These are phyloP conservation scores for Piromyces finnis DNA, from an alignment of 192 early-diverging fungal genomes.

Conservation along the genomic window DNA sequence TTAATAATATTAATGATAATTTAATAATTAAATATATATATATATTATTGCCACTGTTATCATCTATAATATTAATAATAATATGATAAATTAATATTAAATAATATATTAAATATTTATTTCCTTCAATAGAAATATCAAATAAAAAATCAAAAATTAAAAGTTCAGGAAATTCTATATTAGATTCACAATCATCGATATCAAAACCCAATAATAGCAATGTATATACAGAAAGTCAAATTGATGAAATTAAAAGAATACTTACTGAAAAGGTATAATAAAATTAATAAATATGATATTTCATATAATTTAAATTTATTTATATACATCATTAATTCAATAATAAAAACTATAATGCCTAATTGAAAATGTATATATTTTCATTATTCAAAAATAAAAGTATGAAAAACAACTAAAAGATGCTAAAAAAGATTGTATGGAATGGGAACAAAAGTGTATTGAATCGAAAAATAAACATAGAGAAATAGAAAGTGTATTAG, in stretches of 20 bases:
- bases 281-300: too few species aligned
- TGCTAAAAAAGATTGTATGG: not conserved
- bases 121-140: not conserved
- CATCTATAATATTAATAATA: too few species aligned
- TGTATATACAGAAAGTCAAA: not conserved
- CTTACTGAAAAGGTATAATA: not conserved
- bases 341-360: too few species aligned
- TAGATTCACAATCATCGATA: not conserved
- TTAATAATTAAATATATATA: not conserved
- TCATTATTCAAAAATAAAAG: not conserved
- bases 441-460: not conserved
- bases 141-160: not conserved
- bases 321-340: too few species aligned
- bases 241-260: not conserved
- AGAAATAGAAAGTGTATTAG: not conserved
- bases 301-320: too few species aligned
- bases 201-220: not conserved
- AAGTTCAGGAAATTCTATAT: not conserved
- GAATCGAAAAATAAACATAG: not conserved
- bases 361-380: too few species aligned
- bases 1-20: not conserved
- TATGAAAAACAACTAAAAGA: not conserved
- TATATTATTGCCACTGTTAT: not conserved
- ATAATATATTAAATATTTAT: not conserved
- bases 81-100: too few species aligned